A percentile compares a stretch with the other conserved stretches of the same genome.
Conservation (phyloP, 257 asterid genomes). For the Solanum infundibuliforme region DNA sequence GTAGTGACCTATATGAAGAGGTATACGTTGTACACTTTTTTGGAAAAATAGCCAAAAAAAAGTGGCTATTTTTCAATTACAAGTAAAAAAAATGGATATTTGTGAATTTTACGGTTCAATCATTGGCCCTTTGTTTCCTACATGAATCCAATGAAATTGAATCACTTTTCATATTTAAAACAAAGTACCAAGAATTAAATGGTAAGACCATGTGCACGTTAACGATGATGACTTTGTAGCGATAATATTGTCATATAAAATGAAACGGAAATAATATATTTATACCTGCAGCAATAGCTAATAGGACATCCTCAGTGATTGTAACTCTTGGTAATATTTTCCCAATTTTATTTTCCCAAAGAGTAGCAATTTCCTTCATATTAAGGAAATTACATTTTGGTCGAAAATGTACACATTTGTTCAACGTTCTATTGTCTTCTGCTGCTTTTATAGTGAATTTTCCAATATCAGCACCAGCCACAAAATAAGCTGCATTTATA, state of each 20-base stretch:
- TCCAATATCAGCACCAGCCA: slow-evolving; percentile 21
- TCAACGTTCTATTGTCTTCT: slow-evolving; percentile 8
- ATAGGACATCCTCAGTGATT: slow-evolving; percentile 14
- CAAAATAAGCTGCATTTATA: slow-evolving; percentile 18
- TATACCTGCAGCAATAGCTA: slow-evolving; percentile 22
- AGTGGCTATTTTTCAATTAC: background rate
- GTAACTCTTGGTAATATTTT: slow-evolving; percentile 12
- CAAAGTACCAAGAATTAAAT: background rate
- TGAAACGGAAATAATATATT: background rate
- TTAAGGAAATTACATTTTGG: slow-evolving; percentile 21
- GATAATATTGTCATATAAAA: background rate
- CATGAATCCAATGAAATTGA: background rate
- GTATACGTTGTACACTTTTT: no score
- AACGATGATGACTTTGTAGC: background rate
- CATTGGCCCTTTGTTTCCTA: background rate
- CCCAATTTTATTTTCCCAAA: slow-evolving; percentile 32
- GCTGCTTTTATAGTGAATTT: slow-evolving; percentile 19
- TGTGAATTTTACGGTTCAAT: background rate
- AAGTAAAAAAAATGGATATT: background rate
- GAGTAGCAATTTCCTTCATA: slow-evolving; percentile 21
- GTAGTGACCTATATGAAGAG: background rate
- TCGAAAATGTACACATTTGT: slow-evolving; percentile 23
- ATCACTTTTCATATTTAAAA: no score
- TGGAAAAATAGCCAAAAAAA: background rate
- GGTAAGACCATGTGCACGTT: background rate